phyloP scores from a whole-genome alignment of 805 yeast species.

The Cyberlindnera maritima region DNA sequence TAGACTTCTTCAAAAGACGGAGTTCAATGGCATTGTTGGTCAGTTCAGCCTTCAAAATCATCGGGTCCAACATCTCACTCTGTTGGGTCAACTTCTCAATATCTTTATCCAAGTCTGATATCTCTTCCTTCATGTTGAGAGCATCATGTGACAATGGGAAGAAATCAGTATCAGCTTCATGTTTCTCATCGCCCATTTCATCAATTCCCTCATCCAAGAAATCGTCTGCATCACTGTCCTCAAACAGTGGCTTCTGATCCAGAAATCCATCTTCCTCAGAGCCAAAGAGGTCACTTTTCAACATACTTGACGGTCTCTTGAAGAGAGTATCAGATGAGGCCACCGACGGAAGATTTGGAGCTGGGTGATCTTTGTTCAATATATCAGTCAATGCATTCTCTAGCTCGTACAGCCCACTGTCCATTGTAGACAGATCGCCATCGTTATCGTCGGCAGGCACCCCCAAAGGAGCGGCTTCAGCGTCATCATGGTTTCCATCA shows the following conservation, averaged over 20 bases:
- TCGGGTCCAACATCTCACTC: conserved; percentile 58
- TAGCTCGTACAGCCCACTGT: conserved; percentile 9
- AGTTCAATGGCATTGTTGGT: conserved; percentile 74
- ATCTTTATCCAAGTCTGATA: conserved; percentile 53
- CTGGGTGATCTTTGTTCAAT: conserved; percentile 11
- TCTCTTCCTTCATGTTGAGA: conserved; percentile 62
- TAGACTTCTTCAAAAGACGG: conserved; percentile 65
- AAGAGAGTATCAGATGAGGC: conserved; percentile 6
- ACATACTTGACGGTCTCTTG: conserved; percentile 6
- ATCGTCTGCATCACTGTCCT: conserved; percentile 18
- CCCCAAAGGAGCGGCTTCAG: background rate
- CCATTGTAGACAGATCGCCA: conserved; percentile 2
- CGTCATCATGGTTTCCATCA: conserved; percentile 20
- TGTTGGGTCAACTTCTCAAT: conserved; percentile 62
- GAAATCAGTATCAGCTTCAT: conserved; percentile 35
- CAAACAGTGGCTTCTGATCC: conserved; percentile 26
- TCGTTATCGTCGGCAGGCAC: background rate
- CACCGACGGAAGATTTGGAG: conserved; percentile 1
- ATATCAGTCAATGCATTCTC: conserved; percentile 19
- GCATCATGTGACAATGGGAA: conserved; percentile 69
- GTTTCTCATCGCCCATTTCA: conserved; percentile 20
- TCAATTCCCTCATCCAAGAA: conserved; percentile 25
- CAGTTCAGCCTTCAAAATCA: conserved; percentile 77
- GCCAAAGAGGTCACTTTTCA: conserved; percentile 28
- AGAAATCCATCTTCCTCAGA: conserved; percentile 20